These are phyloP conservation scores for Verticillium albo-atrum DNA, from an alignment of 2,329 filamentous ascomycete genomes.

Conservation along the genomic window DNA sequence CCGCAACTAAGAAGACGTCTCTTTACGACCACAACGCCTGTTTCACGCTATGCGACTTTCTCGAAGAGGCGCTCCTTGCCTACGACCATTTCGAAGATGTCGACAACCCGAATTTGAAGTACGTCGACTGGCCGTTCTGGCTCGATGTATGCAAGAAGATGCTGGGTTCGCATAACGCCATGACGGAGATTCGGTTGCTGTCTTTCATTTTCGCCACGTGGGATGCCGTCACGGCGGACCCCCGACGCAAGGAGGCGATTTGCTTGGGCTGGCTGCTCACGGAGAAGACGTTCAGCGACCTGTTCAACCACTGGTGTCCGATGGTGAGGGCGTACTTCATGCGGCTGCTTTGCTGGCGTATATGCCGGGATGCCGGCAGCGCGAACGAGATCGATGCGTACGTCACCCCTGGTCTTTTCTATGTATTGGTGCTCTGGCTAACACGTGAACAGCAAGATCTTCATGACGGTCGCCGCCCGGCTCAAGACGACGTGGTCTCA, in stretches of 20 bases:
- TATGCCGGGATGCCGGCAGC: conserved; percentile 71
- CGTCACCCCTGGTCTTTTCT: conserved; percentile 28
- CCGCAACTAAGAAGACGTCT: conserved; percentile 69
- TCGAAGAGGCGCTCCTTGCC: conserved; percentile 74
- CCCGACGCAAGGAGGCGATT: conserved; percentile 62
- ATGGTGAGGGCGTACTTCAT: conserved; percentile 95
- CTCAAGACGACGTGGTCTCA: conserved; percentile 73
- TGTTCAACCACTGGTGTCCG: conserved; percentile 92
- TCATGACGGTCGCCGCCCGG: conserved; percentile 61
- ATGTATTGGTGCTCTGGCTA: conserved; percentile 2
- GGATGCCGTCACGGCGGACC: conserved; percentile 64
- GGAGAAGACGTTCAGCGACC: conserved; percentile 69
- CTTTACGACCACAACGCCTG: conserved; percentile 79
- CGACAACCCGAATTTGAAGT: conserved; percentile 31
- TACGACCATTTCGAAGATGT: conserved; percentile 43
- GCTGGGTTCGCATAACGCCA: conserved; percentile 78
- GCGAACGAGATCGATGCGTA: conserved; percentile 63
- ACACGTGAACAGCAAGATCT: conserved; percentile 56
- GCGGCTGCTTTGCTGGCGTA: conserved; percentile 82
- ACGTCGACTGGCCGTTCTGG: conserved; percentile 82
- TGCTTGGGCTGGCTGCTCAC: conserved; percentile 74
- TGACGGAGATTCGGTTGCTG: conserved; percentile 82
- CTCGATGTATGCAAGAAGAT: conserved; percentile 74
- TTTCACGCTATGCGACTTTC: conserved; percentile 85
- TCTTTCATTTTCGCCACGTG: conserved; percentile 78